These are phyloP conservation scores for Phlegmacium glaucopus DNA, from an alignment of 768 basidiomycete genomes.

Conservation along the genomic window DNA sequence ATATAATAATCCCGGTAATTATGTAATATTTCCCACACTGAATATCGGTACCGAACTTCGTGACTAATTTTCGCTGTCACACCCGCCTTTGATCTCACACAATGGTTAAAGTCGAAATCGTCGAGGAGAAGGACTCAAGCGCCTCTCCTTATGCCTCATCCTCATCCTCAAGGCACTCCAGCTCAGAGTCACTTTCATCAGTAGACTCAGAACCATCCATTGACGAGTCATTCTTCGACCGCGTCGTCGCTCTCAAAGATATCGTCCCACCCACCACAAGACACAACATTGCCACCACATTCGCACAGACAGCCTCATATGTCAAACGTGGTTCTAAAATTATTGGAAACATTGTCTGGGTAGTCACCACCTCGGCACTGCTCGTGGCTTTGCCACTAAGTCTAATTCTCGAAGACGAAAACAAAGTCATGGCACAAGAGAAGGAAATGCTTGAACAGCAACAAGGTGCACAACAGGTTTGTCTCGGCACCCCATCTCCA, in stretches of 20 bases:
- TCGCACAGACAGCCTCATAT: constrained; percentile 59
- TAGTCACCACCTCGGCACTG: constrained; percentile 89
- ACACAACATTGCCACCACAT: constrained; percentile 60
- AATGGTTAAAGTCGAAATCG: constrained; percentile 95
- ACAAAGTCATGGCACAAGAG: constrained; percentile 91
- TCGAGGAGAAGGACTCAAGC: constrained; percentile 75
- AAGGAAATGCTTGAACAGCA: constrained; percentile 92
- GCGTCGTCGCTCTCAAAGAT: constrained; percentile 88
- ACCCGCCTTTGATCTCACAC: constrained; percentile 14
- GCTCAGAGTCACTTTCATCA: constrained; percentile 75
- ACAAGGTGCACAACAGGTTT: constrained; percentile 86
- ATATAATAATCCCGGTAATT: no score
- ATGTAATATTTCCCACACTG: constrained; percentile 6
- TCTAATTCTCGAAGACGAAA: constrained; percentile 92
- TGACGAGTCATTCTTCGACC: constrained; percentile 86
- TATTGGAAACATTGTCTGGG: constrained; percentile 90
- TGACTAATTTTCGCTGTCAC: constrained; percentile 22
- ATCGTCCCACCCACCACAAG: constrained; percentile 93
- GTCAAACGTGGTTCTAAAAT: constrained; percentile 66
- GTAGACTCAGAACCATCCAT: constrained; percentile 65
- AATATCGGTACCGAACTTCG: constrained; percentile 20
- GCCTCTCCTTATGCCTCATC: constrained; percentile 72
- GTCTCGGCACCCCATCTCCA: constrained; percentile 26
- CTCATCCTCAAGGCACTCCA: constrained; percentile 70
- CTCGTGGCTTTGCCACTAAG: constrained; percentile 93